Conservation (phyloP, 2,329 filamentous ascomycete species). For the Xylariaceae sp. region DNA sequence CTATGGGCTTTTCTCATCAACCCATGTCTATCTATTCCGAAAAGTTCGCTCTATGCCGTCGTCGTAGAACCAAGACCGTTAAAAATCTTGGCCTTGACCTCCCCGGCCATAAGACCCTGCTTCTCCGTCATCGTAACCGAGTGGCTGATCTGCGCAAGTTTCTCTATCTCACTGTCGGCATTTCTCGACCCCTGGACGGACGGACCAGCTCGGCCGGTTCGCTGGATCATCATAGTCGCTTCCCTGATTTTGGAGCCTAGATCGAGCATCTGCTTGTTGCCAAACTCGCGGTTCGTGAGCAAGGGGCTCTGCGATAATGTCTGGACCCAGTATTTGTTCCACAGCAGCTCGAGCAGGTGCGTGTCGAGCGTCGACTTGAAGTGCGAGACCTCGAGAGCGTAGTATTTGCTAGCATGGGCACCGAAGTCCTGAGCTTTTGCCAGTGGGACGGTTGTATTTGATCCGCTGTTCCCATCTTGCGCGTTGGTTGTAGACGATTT, state of each 20-base stretch:
- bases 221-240: slow-evolving; percentile 43
- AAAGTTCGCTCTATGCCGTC: slow-evolving; percentile 1
- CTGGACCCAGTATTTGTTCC: slow-evolving; percentile 99
- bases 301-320: slow-evolving; percentile 88
- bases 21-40: slow-evolving; percentile 2
- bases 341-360: slow-evolving; percentile 79
- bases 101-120: slow-evolving; percentile 33
- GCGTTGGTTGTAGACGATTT: slow-evolving; percentile 16
- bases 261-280: slow-evolving; percentile 87
- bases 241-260: slow-evolving; percentile 77
- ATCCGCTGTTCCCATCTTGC: slow-evolving; percentile 38
- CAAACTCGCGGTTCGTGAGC: slow-evolving; percentile 88
- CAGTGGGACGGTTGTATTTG: slow-evolving; percentile 67
- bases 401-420: slow-evolving; percentile 86
- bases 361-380: slow-evolving; percentile 92
- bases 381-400: slow-evolving; percentile 83
- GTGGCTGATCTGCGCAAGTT: slow-evolving; percentile 30
- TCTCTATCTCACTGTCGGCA: slow-evolving; percentile 30
- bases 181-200: slow-evolving; percentile 12
- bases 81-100: slow-evolving; percentile 34
- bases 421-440: slow-evolving; percentile 95
- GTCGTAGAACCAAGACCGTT: slow-evolving; percentile 26
- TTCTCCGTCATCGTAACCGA: slow-evolving; percentile 34
- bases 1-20: not conserved
- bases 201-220: slow-evolving; percentile 30